phyloP scores from a whole-genome alignment of 768 basidiomycete species.

The Lactarius indigo region DNA sequence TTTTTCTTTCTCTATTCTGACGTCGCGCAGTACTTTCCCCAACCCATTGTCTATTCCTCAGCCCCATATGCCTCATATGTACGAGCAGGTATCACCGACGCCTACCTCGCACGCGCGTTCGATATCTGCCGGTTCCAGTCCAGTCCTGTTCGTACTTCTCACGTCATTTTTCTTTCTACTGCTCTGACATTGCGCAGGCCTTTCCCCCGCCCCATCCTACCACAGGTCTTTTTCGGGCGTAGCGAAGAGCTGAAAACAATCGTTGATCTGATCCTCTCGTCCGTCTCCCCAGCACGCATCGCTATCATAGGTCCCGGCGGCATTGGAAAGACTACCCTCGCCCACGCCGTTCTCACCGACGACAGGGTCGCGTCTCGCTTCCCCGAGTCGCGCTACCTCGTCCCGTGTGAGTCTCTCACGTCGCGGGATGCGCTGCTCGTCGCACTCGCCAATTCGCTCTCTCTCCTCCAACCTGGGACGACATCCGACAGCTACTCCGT shows the following conservation, averaged over 20 bases:
- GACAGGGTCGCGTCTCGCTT: conserved; percentile 28
- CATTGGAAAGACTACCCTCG: conserved; percentile 40
- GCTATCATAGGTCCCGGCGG: conserved; percentile 34
- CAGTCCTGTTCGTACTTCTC: conserved; percentile 3
- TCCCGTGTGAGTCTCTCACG: conserved; percentile 33
- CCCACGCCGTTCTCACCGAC: conserved; percentile 34
- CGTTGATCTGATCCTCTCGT: conserved; percentile 7
- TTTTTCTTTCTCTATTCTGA: neutral
- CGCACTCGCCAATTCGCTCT: conserved; percentile 28
- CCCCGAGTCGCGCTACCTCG: conserved; percentile 31
- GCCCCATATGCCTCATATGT: neutral
- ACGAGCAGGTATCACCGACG: neutral
- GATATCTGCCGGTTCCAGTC: neutral
- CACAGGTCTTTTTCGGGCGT: conserved; percentile 23
- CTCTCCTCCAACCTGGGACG: conserved; percentile 12
- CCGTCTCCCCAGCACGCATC: conserved; percentile 10
- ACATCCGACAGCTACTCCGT: conserved; percentile 5
- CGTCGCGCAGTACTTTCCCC: conserved; percentile 1
- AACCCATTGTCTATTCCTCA: neutral
- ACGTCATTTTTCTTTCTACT: neutral
- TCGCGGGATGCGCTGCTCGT: conserved; percentile 27
- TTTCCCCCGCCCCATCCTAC: conserved; percentile 3
- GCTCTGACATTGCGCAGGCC: conserved; percentile 9
- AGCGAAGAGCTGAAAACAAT: conserved; percentile 14
- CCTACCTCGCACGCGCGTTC: neutral